phyloP scores from a whole-genome alignment of 345 rosid genomes.

The Hibiscus mutabilis region DNA sequence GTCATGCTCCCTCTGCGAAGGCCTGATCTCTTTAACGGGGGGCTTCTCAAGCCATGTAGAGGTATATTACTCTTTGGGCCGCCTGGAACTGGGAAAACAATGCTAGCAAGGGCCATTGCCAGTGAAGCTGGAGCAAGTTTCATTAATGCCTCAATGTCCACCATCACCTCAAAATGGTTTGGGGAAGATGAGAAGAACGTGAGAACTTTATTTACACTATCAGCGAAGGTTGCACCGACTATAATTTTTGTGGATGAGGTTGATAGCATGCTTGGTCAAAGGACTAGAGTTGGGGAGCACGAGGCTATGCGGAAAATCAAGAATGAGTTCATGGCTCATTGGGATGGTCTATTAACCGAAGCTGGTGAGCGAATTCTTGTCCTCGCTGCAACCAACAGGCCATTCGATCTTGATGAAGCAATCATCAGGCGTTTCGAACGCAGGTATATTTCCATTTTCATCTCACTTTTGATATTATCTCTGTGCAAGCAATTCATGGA shows the following conservation, averaged over 20 bases:
- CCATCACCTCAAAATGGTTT: conserved; percentile 97
- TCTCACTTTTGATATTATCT: not conserved
- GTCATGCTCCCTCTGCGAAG: conserved; percentile 98
- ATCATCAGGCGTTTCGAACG: conserved; percentile 95
- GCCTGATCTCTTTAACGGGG: conserved; percentile 93
- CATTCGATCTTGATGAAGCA: conserved; percentile 98
- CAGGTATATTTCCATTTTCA: conserved; percentile 39
- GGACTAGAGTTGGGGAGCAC: conserved; percentile 91
- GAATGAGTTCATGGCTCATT: conserved; percentile 96
- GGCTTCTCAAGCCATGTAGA: conserved; percentile 93
- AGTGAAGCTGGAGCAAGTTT: conserved; percentile 99
- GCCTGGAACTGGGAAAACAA: conserved; percentile 98
- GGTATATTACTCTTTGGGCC: conserved; percentile 95
- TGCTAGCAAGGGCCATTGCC: conserved; percentile 97
- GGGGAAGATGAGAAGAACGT: conserved; percentile 99
- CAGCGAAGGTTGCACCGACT: conserved; percentile 94
- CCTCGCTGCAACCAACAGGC: conserved; percentile 98
- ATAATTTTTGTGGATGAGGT: conserved; percentile 96
- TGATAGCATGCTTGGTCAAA: conserved; percentile 98
- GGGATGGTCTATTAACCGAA: conserved; percentile 95
- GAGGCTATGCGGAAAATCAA: conserved; percentile 98
- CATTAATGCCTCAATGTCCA: conserved; percentile 97
- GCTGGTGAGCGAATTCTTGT: conserved; percentile 80
- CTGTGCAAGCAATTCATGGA: not conserved
- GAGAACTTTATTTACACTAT: conserved; percentile 79